Percentiles rank a stretch among this genome's conserved stretches.
phyloP scores from a whole-genome alignment of 108 stramenopile genomes.

The Skeletonema costatum region DNA sequence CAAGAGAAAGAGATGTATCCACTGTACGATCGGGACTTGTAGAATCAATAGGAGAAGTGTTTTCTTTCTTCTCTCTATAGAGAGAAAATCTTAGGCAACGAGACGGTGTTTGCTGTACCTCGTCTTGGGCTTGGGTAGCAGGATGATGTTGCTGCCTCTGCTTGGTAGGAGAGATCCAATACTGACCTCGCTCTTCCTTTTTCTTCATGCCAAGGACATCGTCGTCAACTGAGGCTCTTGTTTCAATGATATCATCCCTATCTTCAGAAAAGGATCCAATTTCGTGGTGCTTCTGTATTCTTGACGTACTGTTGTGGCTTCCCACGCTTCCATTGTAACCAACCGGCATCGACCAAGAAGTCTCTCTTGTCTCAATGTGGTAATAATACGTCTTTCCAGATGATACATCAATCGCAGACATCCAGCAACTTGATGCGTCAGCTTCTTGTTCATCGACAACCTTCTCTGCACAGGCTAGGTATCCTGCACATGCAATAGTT shows the following conservation, averaged over 20 bases:
- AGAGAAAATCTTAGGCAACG: neutral
- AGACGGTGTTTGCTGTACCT: neutral
- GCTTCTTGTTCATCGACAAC: neutral
- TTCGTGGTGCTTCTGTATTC: neutral
- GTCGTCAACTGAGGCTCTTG: neutral
- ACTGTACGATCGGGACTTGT: neutral
- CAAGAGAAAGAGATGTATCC: neutral
- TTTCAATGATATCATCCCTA: neutral
- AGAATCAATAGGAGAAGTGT: neutral
- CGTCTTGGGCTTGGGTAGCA: neutral
- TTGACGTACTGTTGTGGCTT: neutral
- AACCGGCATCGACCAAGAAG: conserved; percentile 59
- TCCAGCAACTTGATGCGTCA: conserved; percentile 32
- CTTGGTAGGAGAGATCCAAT: neutral
- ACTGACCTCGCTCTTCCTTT: neutral
- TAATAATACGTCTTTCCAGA: conserved; percentile 61
- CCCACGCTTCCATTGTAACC: neutral
- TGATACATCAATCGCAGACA: conserved; percentile 40
- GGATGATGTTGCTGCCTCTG: neutral
- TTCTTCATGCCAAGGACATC: neutral
- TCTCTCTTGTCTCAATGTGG: conserved; percentile 53
- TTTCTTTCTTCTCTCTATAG: neutral
- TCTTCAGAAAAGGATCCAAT: neutral
- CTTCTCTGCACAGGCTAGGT: neutral
- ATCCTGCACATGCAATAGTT: neutral